Evolutionary conservation across 257 asterid species (phyloP), one percentile per base, ranked within the genome.

Genomic region (Agastache rugosa): DNA sequence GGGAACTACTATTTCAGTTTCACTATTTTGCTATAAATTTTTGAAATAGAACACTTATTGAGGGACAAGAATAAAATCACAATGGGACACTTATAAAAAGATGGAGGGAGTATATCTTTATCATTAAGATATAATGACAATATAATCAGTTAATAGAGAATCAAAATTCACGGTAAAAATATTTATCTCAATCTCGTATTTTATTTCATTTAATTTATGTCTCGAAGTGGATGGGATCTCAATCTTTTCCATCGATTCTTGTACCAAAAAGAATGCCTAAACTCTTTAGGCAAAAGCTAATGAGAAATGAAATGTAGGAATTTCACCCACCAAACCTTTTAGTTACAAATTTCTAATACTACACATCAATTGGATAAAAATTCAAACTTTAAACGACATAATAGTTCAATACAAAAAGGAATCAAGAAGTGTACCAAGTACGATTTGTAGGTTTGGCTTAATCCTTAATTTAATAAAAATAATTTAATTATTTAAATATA

Each of bases 371-470:
- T 80, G 78, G 81, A 22, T 51, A 34, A 39, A 54, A 29, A 16
- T 34, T 69, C 42, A 4, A 41, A 15, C 23, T 58, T 73, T 39
- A 44, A 14, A 37, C 55, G 17, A 35, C 11, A 60, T 27, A 22
- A 66, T 27, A 37, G 17, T 71, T 59, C 50, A 54, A 35, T 11
- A 19, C 8, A 70, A 50, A 53, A 22, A 53, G 35, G 63, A 73
- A 67, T 67, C 67, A 69, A 69, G 75, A 74, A 69, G 85, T 16
- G 80, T 69, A 47, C 50, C 60, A 45, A 51, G 42, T 70, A 81
- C 70, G 83, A 16, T 59, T 73, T 27, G 45, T 48, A 48, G 64
- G 58, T 64, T 39, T n/a, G 62, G 66, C 60, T 27, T 35, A 45
- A 48, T 65, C 65, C n/a, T 47, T n/a, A n/a, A n/a, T n/a, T 22